A percentile compares a stretch with the other conserved stretches of the same genome.
These are phyloP conservation scores for Ophiostoma angusticollis DNA, from an alignment of 2,329 filamentous ascomycete species.

Conservation along the genomic window DNA sequence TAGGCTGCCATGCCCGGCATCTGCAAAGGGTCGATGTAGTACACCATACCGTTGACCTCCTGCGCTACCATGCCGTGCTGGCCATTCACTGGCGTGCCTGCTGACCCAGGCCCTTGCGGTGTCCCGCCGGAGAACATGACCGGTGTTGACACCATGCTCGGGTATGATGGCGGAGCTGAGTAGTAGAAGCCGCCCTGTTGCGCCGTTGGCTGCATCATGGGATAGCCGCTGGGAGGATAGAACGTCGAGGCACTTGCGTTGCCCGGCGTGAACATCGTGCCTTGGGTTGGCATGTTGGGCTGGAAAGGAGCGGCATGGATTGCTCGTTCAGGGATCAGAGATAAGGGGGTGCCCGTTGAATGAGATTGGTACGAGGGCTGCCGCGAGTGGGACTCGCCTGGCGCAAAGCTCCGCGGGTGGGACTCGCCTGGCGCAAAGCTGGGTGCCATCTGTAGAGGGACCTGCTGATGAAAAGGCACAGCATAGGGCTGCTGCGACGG, in stretches of 20 bases:
- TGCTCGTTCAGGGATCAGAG: constrained; percentile 83
- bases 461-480: constrained; percentile 70
- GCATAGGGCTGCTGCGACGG: constrained; percentile 13
- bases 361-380: constrained; percentile 59
- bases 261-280: constrained; percentile 38
- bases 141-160: constrained; percentile 21
- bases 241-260: constrained; percentile 26
- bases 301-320: constrained; percentile 88
- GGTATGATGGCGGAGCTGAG: constrained; percentile 15
- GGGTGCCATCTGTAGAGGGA: constrained; percentile 60
- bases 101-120: constrained; percentile 27
- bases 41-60: constrained; percentile 91
- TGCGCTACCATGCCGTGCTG: constrained; percentile 55
- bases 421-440: constrained; percentile 33
- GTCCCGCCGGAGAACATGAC: constrained; percentile 36
- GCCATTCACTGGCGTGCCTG: constrained; percentile 19
- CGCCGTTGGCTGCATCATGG: constrained; percentile 43
- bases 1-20: constrained; percentile 42
- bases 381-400: constrained; percentile 47
- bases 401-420: constrained; percentile 40
- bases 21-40: constrained; percentile 79
- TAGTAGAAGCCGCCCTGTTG: constrained; percentile 26
- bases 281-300: constrained; percentile 35
- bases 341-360: constrained; percentile 67
- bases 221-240: constrained; percentile 34